Conservation (phyloP, 345 rosid species). For the Cardiospermum halicacabum region DNA sequence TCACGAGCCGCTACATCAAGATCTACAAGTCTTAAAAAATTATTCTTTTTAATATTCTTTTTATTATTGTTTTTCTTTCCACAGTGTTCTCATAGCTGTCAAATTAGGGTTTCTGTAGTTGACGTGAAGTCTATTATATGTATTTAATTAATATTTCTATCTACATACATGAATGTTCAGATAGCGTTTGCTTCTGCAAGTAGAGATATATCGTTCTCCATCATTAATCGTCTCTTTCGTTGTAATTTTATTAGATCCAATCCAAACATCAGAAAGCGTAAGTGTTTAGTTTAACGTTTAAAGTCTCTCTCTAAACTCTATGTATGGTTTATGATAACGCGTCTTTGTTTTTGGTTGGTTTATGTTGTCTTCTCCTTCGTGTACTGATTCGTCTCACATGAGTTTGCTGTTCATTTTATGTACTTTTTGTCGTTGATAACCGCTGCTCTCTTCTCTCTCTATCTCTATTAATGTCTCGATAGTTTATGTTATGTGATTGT, state of each 20-base stretch:
- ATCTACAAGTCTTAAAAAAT: neutral
- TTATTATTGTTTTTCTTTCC: too few relatives aligned
- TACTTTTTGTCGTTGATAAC: conserved; percentile 7
- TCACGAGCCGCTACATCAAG: neutral
- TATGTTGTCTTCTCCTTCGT: neutral
- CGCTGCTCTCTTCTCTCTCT: neutral
- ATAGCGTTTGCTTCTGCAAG: neutral
- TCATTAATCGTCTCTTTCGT: neutral
- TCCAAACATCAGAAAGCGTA: neutral
- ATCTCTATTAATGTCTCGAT: neutral
- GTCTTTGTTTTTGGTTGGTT: neutral
- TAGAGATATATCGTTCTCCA: neutral
- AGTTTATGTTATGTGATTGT: neutral
- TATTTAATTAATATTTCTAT: too few relatives aligned
- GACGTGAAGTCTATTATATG: conserved; percentile 31
- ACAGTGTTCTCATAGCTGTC: neutral
- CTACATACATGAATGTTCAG: neutral
- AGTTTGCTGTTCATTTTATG: conserved; percentile 18
- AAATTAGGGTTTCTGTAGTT: conserved; percentile 35
- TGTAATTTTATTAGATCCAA: neutral
- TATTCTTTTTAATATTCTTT: neutral
- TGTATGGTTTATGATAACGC: neutral
- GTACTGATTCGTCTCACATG: conserved; percentile 4
- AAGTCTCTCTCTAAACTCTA: neutral
- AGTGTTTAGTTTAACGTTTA: neutral